Evolutionary conservation across 139 green algal species (phyloP), one percentile per base, ranked within the genome.

Genomic region (Closterium sp.): DNA sequence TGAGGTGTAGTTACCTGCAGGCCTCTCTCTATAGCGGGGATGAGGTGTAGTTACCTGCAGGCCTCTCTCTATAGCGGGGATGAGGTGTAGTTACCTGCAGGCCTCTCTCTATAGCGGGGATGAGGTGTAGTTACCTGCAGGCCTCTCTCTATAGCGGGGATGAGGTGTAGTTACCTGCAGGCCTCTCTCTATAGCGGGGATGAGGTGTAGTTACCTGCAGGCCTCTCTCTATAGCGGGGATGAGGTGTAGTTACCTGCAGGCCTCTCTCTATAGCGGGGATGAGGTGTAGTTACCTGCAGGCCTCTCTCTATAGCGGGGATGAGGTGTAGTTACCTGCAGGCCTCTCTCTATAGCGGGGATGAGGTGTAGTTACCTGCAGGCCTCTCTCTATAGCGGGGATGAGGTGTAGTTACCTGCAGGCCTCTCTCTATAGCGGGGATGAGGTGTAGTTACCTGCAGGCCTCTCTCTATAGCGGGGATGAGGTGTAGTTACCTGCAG

Each of bases 21-120:
- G 24, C 95, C 95, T 17, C 73, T n/a, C 86, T 96, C 86, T 34
- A 96, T 93, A 10, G 91, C 93, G 28, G 95, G 95, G 85, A 96
- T 94, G 73, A 96, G 93, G n/a, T n/a, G n/a, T n/a, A n/a, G n/a
- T 89, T 21, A 70, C 17, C 50, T 70, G 50, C 50, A 27, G 19
- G 17, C 62, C 62, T 79, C 19, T 27, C 17, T 79, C 62, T 79
- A 27, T 79, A 79, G 17, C 2, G 62, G 4, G 4, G 11, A 9
- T 50, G 62, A 79, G 1, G 17, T 27, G 17, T 13, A 19, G 0
- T 79, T 27, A 7, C 2, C 2, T 79, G 62, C 11, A 27, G 27
- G 62, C 17, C 11, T 79, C 19, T 27, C 4, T 79, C 62, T 79
- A 27, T 79, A 79, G 62, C 17, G 62, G 19, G 32, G 2, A 38